Evolutionary conservation across 2,329 filamentous ascomycete species (phyloP), one percentile per base, ranked within the genome.

Genomic region (Scedosporium apiospermum): DNA sequence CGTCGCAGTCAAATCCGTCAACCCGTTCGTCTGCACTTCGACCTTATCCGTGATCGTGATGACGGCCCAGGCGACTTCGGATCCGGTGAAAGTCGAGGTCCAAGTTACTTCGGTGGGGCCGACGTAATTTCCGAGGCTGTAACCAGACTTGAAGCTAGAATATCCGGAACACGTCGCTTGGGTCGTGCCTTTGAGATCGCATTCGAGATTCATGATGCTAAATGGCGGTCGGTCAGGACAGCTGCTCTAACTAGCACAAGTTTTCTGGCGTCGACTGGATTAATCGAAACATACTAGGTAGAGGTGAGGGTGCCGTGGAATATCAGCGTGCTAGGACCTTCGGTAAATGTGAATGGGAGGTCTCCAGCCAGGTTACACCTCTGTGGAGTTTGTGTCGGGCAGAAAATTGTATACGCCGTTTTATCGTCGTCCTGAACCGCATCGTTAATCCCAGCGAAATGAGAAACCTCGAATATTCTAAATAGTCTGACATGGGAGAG

Each of bases 351-450:
- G 65, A 81, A 81, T 4, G 79, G 79, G 42, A 80, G 74, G 55
- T 78, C 77, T 14, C 77, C 74, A 6, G 75, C 75, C 6, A 81
- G 69, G 62, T 76, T 74, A 68, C 79, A 81, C 6, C 71, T 72
- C 5, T 70, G 71, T 3, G 74, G 72, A n/a, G 73, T 72, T 62
- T 75, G 69, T 34, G 76, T 72, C 9, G 75, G 74, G 64, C 79
- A 81, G 67, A 81, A 81, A 49, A 81, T 76, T 63, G 78, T 80
- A 65, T 79, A 81, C 26, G 77, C 76, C 16, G 79, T 81, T 64
- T 74, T 70, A 27, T 68, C 67, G 49, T 69, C 65, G 63, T 80
- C 71, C 77, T 79, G 65, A 12, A 27, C 10, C 61, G 53, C 44
- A 44, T 14, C 26, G 63, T 65, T 26, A 66, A 64, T 34, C 53